Conservation (phyloP, 345 rosid genomes). For the Iberis pinnata region DNA sequence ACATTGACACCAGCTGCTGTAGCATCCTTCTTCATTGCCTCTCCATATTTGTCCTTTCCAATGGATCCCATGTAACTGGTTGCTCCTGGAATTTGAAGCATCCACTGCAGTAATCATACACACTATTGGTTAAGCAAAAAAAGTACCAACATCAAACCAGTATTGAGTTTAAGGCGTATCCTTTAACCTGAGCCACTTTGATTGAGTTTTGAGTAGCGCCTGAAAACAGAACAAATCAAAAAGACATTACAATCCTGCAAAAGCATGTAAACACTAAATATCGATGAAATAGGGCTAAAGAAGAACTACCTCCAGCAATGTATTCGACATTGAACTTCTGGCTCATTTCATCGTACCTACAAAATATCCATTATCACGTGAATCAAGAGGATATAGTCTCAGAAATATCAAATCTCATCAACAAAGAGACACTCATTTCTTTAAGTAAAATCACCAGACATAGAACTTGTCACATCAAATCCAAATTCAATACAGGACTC, state of each 20-base stretch:
- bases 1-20: constrained; percentile 77
- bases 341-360: constrained; percentile 35
- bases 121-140: not conserved
- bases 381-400: too few species aligned
- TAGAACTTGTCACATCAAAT: constrained; percentile 4
- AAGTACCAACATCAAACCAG: not conserved
- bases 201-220: constrained; percentile 83
- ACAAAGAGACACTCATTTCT: not conserved
- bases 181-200: constrained; percentile 79
- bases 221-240: not conserved
- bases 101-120: constrained; percentile 51
- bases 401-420: too few species aligned
- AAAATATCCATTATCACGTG: not conserved
- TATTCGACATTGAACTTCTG: constrained; percentile 27
- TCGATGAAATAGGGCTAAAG: not conserved
- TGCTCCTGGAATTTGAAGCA: constrained; percentile 93
- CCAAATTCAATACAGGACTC: not conserved
- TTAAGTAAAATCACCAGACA: not conserved
- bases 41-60: constrained; percentile 93
- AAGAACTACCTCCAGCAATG: constrained; percentile 36
- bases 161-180: not conserved
- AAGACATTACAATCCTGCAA: constrained; percentile 3
- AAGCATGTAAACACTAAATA: constrained; percentile 2
- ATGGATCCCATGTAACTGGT: constrained; percentile 87
- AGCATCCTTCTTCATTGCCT: constrained; percentile 83